phyloP scores from a whole-genome alignment of 768 basidiomycete species.

The Kwoniella bestiolae region DNA sequence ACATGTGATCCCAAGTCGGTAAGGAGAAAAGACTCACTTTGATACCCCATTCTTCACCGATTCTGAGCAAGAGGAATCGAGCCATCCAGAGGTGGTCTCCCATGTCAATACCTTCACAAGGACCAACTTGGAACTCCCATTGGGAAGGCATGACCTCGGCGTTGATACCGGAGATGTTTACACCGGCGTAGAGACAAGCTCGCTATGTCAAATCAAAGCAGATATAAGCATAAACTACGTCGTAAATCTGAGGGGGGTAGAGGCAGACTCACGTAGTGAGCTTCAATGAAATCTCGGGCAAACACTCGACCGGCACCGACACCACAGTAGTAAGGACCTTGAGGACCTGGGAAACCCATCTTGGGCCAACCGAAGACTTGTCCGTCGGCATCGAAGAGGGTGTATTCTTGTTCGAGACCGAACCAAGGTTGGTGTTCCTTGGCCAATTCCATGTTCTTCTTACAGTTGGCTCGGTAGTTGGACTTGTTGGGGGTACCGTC shows the following conservation, averaged over 20 bases:
- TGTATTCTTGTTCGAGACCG: constrained; percentile 98
- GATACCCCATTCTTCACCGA: constrained; percentile 96
- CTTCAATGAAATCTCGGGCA: constrained; percentile 97
- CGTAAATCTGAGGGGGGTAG: background rate
- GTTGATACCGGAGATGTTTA: constrained; percentile 99
- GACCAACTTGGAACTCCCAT: constrained; percentile 99
- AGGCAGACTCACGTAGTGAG: constrained; percentile 71
- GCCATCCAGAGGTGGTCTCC: constrained; percentile 99
- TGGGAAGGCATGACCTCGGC: constrained; percentile 99
- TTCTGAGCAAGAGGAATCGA: constrained; percentile 90
- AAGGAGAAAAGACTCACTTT: constrained; percentile 60
- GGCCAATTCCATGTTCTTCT: constrained; percentile 83
- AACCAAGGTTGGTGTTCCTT: constrained; percentile 81
- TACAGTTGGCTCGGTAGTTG: constrained; percentile 91
- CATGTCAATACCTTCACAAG: constrained; percentile 96
- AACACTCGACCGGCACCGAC: constrained; percentile 99
- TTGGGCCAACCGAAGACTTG: constrained; percentile 95
- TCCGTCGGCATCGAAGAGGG: constrained; percentile 90
- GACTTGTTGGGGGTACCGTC: constrained; percentile 97
- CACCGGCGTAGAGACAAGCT: constrained; percentile 82
- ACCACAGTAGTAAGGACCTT: constrained; percentile 99
- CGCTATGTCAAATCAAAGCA: constrained; percentile 33
- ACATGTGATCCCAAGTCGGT: background rate
- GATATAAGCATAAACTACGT: constrained; percentile 27
- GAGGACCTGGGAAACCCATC: constrained; percentile 98